Base-by-base conservation (phyloP, 2,329 filamentous ascomycete species). In the Salinomyces thailandicus region DNA sequence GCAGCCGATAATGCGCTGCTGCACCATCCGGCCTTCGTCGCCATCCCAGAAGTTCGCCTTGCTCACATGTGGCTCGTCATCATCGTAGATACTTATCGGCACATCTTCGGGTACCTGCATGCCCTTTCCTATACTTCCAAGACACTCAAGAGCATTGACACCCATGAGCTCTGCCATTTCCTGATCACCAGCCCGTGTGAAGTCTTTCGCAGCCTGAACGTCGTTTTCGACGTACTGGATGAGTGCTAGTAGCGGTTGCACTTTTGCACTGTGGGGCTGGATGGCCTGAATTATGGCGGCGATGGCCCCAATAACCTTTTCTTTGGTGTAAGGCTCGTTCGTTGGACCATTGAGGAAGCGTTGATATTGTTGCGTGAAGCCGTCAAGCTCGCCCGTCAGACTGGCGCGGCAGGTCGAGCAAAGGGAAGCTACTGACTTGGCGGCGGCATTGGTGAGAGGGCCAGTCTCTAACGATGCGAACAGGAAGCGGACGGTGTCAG, bases 261-360 rank as follows among this genome's bases (percentile, higher is more conserved):
- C 57, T 43, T 76, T 76, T 12, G 66, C 62, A 15, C 64, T 60
- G 33, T 79, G 69, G 2, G 75, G 69, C 1, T 73, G 62, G 7
- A 85, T 67, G 6, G 81, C 81, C 58, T 91, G 82, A 18, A 86
- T 72, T 29, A 91, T 78, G 6, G 76, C 77, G 6, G 82, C 75
- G 45, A 91, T 82, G 2, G 77, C 83, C 27, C 80, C 76, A 4
- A 85, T 68, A 1, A 89, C 73, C 47, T 75, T 76, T 52, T 87
- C 82, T 51, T 83, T 83, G 1, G 78, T 78, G 36, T 77, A 63
- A 26, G 73, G 73, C 44, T 87, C 81, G 7, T 83, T 64, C 5
- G 71, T 72, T n/a, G 63, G 62, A 34, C 68, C 68, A 15, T 60
- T 60, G n/a, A 73, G 64, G 34, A 87, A 72, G n/a, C 68, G 66